These are phyloP conservation scores for Pelargonium cotyledonis DNA, from an alignment of 441 rosid species.

Conservation along the genomic window DNA sequence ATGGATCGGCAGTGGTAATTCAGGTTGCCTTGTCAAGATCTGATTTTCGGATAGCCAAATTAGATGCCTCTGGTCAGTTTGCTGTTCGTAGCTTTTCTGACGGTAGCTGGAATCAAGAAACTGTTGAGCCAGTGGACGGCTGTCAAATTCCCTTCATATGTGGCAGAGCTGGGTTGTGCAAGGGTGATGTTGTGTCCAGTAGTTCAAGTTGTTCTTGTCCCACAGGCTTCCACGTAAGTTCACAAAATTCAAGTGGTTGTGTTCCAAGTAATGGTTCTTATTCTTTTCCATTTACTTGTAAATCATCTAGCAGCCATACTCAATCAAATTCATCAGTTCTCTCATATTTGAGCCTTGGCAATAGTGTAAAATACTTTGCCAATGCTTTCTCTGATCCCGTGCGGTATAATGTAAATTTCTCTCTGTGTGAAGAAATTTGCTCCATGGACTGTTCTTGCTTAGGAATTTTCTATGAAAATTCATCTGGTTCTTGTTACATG, in stretches of 20 bases:
- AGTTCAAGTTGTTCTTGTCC: conserved; percentile 63
- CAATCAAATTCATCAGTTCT: conserved; percentile 32
- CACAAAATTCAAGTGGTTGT: conserved; percentile 36
- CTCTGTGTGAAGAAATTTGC: conserved; percentile 58
- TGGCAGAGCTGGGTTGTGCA: conserved; percentile 52
- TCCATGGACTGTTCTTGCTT: conserved; percentile 57
- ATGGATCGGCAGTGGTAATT: conserved; percentile 48
- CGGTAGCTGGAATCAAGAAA: conserved; percentile 34
- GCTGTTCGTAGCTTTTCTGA: conserved; percentile 38
- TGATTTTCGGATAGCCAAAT: conserved; percentile 47
- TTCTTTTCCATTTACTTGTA: conserved; percentile 52
- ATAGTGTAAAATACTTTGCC: conserved; percentile 52
- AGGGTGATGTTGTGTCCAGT: conserved; percentile 23
- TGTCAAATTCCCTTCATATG: conserved; percentile 62
- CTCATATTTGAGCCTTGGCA: conserved; percentile 40
- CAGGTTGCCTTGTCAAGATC: conserved; percentile 34
- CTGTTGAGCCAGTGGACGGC: conserved; percentile 44
- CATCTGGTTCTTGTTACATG: conserved; percentile 58
- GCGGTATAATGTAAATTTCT: conserved; percentile 35
- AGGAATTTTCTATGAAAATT: conserved; percentile 54
- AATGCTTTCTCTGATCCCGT: conserved; percentile 43
- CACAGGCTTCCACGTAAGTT: conserved; percentile 31
- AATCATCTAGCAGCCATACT: conserved; percentile 29
- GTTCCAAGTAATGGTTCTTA: conserved; percentile 36
- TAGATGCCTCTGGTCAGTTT: conserved; percentile 54